Base-by-base conservation (phyloP, 306 rosid genomes). In the Vigna trinervia region DNA sequence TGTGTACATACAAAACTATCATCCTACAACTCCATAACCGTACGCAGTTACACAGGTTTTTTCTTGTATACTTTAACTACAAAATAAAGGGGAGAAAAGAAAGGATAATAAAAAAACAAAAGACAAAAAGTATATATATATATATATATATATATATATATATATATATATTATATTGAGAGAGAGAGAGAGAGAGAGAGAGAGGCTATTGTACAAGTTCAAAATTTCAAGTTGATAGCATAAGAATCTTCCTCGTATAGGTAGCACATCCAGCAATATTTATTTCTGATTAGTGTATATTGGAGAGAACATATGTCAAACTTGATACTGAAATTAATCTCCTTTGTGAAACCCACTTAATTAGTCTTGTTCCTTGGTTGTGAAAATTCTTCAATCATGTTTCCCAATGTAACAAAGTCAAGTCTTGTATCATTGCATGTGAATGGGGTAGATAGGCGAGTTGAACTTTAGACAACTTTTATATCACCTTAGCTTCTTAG, bases 291-390 rank as follows among this genome's bases (percentile, higher is more conserved):
- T 41, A 39, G 52, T 19, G 10, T 65, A 38, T 38, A 34, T 48
- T 50, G 73, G n/a, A 48, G 46, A 75, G 54, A 77, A 13, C 54
- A 23, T 2, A 50, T 76, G 56, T 23, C 43, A 51, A 64, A 47
- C 73, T 76, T 39, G 65, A 65, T n/a, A 65, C 57, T 53, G 58
- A 54, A 36, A 51, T 75, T 75, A 74, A 19, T 77, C 68, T 67
- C 50, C 59, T 54, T 30, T 54, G 17, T 43, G 19, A 20, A 64
- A 28, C 45, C 68, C 56, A 43, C 69, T 77, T 54, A 52, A 77
- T 8, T 39, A 77, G 66, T 43, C 58, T n/a, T 47, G 57, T 71
- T 68, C 54, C 48, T 20, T 73, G 68, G 32, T 64, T 80, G 53
- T 80, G 69, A 30, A 65, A 65, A 73, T 54, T 32, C 79, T 64